Evolutionary conservation across 2,329 filamentous ascomycete genomes (phyloP).

Genomic region (Venturia asperata): DNA sequence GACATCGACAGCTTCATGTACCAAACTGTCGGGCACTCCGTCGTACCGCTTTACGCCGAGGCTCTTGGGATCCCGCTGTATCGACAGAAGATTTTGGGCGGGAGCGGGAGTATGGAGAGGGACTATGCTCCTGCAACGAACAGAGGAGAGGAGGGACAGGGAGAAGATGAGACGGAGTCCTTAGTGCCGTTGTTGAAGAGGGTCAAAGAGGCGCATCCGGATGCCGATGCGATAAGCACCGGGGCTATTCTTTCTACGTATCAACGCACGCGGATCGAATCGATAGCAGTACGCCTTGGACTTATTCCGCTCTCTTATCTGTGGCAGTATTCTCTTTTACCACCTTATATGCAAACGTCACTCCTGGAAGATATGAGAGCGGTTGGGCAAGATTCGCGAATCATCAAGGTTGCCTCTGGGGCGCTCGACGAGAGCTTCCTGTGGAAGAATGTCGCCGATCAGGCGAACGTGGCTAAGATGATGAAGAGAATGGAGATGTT

Average conservation of each 20-base stretch:
- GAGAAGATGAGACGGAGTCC: constrained; percentile 76
- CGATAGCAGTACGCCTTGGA: constrained; percentile 75
- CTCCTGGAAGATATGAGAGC: constrained; percentile 75
- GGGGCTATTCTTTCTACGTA: constrained; percentile 94
- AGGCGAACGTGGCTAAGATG: constrained; percentile 40
- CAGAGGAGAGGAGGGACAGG: not conserved
- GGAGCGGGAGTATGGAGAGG: constrained; percentile 60
- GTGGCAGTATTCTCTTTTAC: constrained; percentile 81
- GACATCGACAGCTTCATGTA: constrained; percentile 99
- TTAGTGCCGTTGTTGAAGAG: constrained; percentile 66
- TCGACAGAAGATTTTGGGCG: constrained; percentile 66
- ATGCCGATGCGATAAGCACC: constrained; percentile 78
- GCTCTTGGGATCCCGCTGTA: constrained; percentile 80
- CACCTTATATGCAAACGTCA: constrained; percentile 41
- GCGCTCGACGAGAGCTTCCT: constrained; percentile 75
- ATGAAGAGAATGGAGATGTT: constrained; percentile 57
- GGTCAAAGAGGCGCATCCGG: constrained; percentile 63
- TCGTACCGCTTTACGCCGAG: constrained; percentile 76
- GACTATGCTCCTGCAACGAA: constrained; percentile 51
- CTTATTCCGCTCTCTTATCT: constrained; percentile 77
- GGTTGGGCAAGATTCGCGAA: constrained; percentile 73
- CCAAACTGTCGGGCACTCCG: constrained; percentile 85
- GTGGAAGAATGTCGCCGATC: constrained; percentile 69
- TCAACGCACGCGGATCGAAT: constrained; percentile 92
- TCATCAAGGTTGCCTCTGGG: constrained; percentile 91